Evolutionary conservation across 129 eudicot genomes (phyloP).

Genomic region (Arctium minus): DNA sequence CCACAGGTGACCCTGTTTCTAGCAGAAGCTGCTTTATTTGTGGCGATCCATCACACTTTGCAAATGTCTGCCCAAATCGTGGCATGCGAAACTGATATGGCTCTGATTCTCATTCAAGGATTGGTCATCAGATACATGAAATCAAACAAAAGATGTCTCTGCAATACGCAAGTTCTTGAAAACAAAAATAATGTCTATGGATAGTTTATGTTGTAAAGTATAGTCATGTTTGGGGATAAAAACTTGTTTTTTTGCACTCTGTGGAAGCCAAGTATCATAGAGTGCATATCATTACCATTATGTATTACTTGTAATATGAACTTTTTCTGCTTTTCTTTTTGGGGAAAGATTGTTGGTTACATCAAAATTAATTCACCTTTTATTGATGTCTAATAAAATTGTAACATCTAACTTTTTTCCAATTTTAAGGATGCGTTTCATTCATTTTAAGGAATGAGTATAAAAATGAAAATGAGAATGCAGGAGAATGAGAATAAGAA

Average conservation of each 20-base stretch:
- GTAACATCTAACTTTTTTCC: not conserved
- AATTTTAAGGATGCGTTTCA: too few species aligned
- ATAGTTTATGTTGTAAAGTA: not conserved
- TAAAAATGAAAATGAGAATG: too few species aligned
- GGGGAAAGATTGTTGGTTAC: not conserved
- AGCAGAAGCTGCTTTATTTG: constrained; percentile 83
- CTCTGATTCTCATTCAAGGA: not conserved
- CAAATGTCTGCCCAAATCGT: constrained; percentile 86
- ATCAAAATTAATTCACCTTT: not conserved
- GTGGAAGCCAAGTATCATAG: too few species aligned
- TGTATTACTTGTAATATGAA: too few species aligned
- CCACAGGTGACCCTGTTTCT: constrained; percentile 84
- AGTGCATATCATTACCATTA: too few species aligned
- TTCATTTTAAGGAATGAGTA: too few species aligned
- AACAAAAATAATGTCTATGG: not conserved
- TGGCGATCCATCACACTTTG: constrained; percentile 93
- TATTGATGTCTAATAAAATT: not conserved
- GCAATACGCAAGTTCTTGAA: not conserved
- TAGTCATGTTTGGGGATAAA: not conserved
- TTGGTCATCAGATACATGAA: not conserved
- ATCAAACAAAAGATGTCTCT: not conserved
- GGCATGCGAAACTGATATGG: constrained; percentile 39
- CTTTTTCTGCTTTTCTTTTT: too few species aligned
- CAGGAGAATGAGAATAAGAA: too few species aligned
- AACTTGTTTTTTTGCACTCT: too few species aligned